phyloP scores from a whole-genome alignment of 495 filamentous ascomycete genomes.

The Hypoxylon cercidicola region DNA sequence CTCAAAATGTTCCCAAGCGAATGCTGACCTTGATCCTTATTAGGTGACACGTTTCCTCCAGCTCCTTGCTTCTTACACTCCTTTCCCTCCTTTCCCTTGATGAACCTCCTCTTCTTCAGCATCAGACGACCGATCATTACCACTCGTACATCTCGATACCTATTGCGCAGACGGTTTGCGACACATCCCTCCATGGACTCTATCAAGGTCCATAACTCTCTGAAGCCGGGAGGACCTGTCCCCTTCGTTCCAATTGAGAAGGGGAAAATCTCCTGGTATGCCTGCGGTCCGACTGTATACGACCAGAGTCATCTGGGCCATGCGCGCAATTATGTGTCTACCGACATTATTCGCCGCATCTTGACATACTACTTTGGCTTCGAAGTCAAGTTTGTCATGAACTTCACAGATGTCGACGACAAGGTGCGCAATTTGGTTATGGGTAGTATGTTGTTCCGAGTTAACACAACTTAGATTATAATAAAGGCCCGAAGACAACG shows the following conservation, averaged over 20 bases:
- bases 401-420: constrained; percentile 92
- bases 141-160: constrained; percentile 24
- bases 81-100: constrained; percentile 38
- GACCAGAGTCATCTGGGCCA: constrained; percentile 92
- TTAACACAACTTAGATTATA: constrained; percentile 77
- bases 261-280: constrained; percentile 86
- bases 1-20: constrained; percentile 20
- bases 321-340: constrained; percentile 92
- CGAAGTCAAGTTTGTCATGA: constrained; percentile 92
- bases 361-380: constrained; percentile 87
- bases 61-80: constrained; percentile 6
- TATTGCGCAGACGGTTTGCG: constrained; percentile 42
- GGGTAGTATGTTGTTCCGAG: constrained; percentile 34
- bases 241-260: constrained; percentile 80
- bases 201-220: constrained; percentile 78
- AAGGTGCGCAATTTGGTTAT: constrained; percentile 63
- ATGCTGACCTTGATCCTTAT: constrained; percentile 11
- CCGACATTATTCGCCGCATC: constrained; percentile 91
- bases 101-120: constrained; percentile 41
- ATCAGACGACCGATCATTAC: constrained; percentile 24
- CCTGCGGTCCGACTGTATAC: constrained; percentile 92
- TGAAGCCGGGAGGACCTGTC: constrained; percentile 74
- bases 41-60: constrained; percentile 17
- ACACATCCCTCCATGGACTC: constrained; percentile 55
- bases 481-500: constrained; percentile 81